A percentile compares a stretch with the other conserved stretches of the same genome.
These are phyloP conservation scores for Podaxis pistillaris DNA, from an alignment of 768 basidiomycete species.

Conservation along the genomic window DNA sequence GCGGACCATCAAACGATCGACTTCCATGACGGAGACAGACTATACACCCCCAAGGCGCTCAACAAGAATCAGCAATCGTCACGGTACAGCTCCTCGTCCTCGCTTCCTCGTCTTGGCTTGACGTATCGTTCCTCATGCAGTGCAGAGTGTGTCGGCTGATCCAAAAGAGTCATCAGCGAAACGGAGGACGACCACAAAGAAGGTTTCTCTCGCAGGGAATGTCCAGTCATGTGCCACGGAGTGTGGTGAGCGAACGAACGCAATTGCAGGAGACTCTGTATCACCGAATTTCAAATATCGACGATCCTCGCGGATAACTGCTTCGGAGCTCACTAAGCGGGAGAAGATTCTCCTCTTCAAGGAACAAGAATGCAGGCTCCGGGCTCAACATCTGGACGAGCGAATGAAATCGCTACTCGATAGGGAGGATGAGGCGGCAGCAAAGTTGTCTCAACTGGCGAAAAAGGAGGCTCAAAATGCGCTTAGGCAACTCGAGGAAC, in stretches of 20 bases:
- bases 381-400: constrained; percentile 37
- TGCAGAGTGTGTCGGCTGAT: neutral
- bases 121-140: constrained; percentile 7
- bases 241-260: constrained; percentile 2
- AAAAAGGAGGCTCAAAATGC: constrained; percentile 39
- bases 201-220: neutral
- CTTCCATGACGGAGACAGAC: neutral
- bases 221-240: constrained; percentile 3
- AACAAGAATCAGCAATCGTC: constrained; percentile 12
- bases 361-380: constrained; percentile 39
- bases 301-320: constrained; percentile 39
- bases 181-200: constrained; percentile 1
- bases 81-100: neutral
- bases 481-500: constrained; percentile 56
- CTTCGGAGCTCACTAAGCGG: constrained; percentile 36
- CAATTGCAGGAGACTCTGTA: neutral
- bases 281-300: constrained; percentile 11
- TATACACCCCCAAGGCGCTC: constrained; percentile 3
- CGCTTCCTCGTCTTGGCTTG: neutral
- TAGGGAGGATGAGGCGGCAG: constrained; percentile 41
- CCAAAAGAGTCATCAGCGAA: constrained; percentile 1
- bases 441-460: constrained; percentile 39
- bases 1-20: constrained; percentile 6
- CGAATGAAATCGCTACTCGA: constrained; percentile 35
- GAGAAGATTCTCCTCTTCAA: constrained; percentile 33